phyloP scores from a whole-genome alignment of 768 basidiomycete genomes.

The Tricholoma terreum region DNA sequence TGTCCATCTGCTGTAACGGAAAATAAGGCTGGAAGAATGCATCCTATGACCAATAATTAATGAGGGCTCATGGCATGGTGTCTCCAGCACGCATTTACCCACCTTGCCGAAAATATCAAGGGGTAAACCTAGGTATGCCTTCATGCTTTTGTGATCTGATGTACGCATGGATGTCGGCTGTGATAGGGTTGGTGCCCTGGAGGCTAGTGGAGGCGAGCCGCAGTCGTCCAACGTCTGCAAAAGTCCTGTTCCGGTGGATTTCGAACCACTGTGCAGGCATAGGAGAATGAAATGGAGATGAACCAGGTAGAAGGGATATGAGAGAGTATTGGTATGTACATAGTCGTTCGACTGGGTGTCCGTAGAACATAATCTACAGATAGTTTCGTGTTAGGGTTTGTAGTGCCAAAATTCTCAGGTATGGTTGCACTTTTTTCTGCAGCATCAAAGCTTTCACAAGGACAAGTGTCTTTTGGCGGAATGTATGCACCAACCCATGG shows the following conservation, averaged over 20 bases:
- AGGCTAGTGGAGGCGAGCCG: conserved; percentile 80
- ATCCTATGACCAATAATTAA: conserved; percentile 45
- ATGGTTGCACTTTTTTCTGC: conserved; percentile 72
- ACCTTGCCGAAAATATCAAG: conserved; percentile 90
- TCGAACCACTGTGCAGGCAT: neutral
- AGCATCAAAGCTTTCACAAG: conserved; percentile 95
- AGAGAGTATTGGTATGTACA: conserved; percentile 98
- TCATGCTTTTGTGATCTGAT: conserved; percentile 86
- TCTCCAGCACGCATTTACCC: neutral
- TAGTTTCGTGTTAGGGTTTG: conserved; percentile 1
- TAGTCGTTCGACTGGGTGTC: conserved; percentile 91
- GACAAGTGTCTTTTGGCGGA: conserved; percentile 88
- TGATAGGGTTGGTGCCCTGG: conserved; percentile 52
- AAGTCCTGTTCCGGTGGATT: conserved; percentile 48
- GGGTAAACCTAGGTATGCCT: conserved; percentile 91
- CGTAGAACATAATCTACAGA: conserved; percentile 91
- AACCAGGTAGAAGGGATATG: conserved; percentile 89
- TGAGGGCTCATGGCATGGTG: too few relatives aligned
- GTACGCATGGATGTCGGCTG: conserved; percentile 81
- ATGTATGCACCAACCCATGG: conserved; percentile 89
- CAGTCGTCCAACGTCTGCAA: conserved; percentile 89
- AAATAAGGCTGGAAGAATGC: conserved; percentile 98
- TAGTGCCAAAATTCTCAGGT: neutral
- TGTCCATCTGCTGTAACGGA: conserved; percentile 91
- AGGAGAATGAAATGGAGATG: conserved; percentile 12